Evolutionary conservation across 2,329 filamentous ascomycete species (phyloP).

Genomic region (Chaetomiaceae sp.): DNA sequence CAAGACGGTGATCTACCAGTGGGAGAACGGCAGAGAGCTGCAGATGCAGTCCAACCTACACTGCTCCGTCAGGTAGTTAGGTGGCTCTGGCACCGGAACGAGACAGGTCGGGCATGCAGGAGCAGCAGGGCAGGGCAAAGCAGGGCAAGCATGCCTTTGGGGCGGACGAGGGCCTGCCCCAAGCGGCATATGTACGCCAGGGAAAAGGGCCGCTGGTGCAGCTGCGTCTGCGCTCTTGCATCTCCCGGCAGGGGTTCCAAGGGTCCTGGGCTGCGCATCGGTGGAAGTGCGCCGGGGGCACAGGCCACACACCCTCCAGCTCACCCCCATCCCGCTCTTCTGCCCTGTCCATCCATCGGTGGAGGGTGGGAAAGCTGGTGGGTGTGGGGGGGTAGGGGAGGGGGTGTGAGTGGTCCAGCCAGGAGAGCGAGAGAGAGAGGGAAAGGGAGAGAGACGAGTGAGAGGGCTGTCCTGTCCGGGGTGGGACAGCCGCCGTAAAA

Average conservation of each 20-base stretch:
- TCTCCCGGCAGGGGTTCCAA: constrained; percentile 35
- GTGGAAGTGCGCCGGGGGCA: constrained; percentile 23
- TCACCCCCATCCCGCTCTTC: no score
- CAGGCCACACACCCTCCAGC: no score
- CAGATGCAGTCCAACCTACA: constrained; percentile 30
- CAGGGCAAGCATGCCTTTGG: constrained; percentile 17
- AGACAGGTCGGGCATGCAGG: constrained; percentile 29
- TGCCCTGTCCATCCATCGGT: no score
- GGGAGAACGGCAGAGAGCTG: constrained; percentile 23
- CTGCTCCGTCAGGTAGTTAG: no score
- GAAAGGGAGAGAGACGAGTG: no score
- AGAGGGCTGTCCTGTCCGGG: not conserved
- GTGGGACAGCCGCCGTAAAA: not conserved
- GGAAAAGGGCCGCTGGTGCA: constrained; percentile 32
- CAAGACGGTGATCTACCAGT: constrained; percentile 25
- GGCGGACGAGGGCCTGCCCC: constrained; percentile 26
- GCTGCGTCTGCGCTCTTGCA: constrained; percentile 14
- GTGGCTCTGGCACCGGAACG: constrained; percentile 24
- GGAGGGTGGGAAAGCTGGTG: no score
- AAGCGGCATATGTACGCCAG: constrained; percentile 33
- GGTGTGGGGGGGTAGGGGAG: no score
- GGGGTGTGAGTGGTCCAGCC: constrained; percentile 3
- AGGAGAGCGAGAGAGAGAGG: no score
- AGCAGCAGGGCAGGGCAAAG: not conserved
- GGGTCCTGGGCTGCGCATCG: constrained; percentile 19